phyloP scores from a whole-genome alignment of 768 basidiomycete genomes.

The Macrolepiota fuliginosa region DNA sequence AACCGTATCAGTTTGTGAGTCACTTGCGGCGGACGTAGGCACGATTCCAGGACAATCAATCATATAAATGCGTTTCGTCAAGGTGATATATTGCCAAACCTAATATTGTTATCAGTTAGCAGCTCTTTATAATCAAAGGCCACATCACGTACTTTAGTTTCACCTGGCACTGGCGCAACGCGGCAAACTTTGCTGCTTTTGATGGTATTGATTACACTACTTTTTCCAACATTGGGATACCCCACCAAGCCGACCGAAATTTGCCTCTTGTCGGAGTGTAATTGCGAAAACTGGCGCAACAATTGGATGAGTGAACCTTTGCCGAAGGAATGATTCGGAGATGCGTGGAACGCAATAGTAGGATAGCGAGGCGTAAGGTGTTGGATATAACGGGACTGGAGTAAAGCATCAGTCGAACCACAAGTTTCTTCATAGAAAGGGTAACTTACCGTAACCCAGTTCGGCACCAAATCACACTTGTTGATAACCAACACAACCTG shows the following conservation, averaged over 20 bases:
- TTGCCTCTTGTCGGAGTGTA: conserved; percentile 99
- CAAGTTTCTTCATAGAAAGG: not conserved
- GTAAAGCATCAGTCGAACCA: conserved; percentile 2
- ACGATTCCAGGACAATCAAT: conserved; percentile 99
- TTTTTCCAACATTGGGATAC: conserved; percentile 98
- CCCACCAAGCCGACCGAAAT: conserved; percentile 98
- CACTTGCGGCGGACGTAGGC: conserved; percentile 80
- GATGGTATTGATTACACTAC: conserved; percentile 95
- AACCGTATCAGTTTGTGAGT: conserved; percentile 87
- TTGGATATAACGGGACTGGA: conserved; percentile 91
- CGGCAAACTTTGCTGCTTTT: conserved; percentile 98
- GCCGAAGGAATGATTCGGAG: conserved; percentile 98
- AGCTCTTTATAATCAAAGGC: not conserved
- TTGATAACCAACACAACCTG: conserved; percentile 96
- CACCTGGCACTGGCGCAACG: conserved; percentile 95
- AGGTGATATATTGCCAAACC: conserved; percentile 99
- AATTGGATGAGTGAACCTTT: conserved; percentile 98
- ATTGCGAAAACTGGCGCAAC: conserved; percentile 91
- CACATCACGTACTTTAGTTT: conserved; percentile 70
- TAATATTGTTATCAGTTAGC: conserved; percentile 22
- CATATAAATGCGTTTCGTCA: conserved; percentile 94
- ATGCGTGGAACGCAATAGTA: conserved; percentile 98
- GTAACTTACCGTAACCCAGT: conserved; percentile 91
- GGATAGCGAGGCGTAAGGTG: conserved; percentile 93
- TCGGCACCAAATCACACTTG: conserved; percentile 98